phyloP scores from a whole-genome alignment of 2,329 filamentous ascomycete genomes.

The Sporothrix globosa region DNA sequence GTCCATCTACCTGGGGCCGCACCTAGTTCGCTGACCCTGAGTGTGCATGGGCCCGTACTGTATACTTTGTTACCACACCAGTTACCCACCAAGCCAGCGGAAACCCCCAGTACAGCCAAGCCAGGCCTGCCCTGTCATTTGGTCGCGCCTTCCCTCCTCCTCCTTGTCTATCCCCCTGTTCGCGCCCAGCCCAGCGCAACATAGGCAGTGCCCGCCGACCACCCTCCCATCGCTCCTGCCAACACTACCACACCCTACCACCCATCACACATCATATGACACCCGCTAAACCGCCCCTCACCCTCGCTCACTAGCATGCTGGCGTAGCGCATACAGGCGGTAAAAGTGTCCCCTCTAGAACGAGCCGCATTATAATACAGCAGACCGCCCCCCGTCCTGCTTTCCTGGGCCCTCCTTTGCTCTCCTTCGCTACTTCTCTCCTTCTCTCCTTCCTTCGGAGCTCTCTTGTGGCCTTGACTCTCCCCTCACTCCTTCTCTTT shows the following conservation, averaged over 20 bases:
- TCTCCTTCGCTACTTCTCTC: constrained; percentile 16
- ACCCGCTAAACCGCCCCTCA: constrained; percentile 25
- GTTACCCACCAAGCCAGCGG: not conserved
- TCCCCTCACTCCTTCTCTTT: constrained; percentile 6
- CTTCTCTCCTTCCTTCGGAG: not conserved
- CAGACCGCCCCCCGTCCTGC: constrained; percentile 31
- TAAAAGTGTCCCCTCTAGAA: not conserved
- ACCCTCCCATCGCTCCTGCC: constrained; percentile 22
- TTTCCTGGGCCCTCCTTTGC: constrained; percentile 22
- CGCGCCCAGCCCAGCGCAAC: constrained; percentile 12
- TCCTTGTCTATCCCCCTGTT: not conserved
- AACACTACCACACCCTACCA: constrained; percentile 7
- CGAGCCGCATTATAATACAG: constrained; percentile 28
- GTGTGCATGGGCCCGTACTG: constrained; percentile 30
- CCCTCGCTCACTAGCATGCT: constrained; percentile 12
- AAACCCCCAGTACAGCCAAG: not conserved
- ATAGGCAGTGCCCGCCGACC: constrained; percentile 15
- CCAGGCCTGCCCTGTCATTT: constrained; percentile 15
- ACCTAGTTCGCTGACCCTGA: constrained; percentile 21
- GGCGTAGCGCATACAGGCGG: constrained; percentile 22
- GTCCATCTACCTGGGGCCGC: constrained; percentile 36
- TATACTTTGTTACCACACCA: constrained; percentile 19
- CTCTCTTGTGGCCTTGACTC: not conserved
- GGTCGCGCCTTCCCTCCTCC: constrained; percentile 20
- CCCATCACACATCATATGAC: constrained; percentile 9